Base-by-base conservation (phyloP, 176 grass and related monocot genomes). In the Triticum dicoccoides region DNA sequence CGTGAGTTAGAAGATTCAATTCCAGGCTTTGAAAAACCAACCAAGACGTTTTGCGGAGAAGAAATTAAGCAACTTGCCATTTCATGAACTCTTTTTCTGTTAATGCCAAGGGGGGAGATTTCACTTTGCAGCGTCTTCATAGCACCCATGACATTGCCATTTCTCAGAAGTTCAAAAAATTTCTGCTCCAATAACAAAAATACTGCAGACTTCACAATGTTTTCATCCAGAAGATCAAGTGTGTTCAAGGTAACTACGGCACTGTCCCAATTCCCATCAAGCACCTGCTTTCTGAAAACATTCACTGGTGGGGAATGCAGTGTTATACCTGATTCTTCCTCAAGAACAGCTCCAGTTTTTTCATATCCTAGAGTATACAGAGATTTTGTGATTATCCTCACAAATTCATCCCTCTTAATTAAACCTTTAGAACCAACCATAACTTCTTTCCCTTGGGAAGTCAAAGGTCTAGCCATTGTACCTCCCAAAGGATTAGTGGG, bases 261-360 rank as follows among this genome's bases (percentile, higher is more conserved):
- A 67, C 67, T 89, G 72, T 98, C 91, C 93, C 93, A 98, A 29
- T 95, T 87, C 77, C 93, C 91, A 86, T 88, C 82, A 61, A 98
- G 83, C 34, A 98, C 90, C 84, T 98, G 93, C 83, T 94, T 90
- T 86, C 87, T 95, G 72, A 98, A 95, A 81, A 92, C 81, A 84
- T 86, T 87, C 30, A 92, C 85, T 47, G 72, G 59, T 76, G 86
- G 82, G 13, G 86, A 87, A 67, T 95, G 93, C 81, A 98, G 82
- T 47, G 89, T 84, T 88, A 98, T 92, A 77, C 96, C 96, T 15
- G 96, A 98, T 81, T 98, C 96, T 91, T 98, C 93, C 91, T 98
- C 96, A 52, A 98, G 87, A 89, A 94, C 14, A 11, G 90, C 90
- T 81, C 91, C 96, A 35, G 78, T 89, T 89, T 82, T 95, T 79